These are phyloP conservation scores for Boehmeria nivea DNA, from an alignment of 306 rosid genomes.

Conservation along the genomic window DNA sequence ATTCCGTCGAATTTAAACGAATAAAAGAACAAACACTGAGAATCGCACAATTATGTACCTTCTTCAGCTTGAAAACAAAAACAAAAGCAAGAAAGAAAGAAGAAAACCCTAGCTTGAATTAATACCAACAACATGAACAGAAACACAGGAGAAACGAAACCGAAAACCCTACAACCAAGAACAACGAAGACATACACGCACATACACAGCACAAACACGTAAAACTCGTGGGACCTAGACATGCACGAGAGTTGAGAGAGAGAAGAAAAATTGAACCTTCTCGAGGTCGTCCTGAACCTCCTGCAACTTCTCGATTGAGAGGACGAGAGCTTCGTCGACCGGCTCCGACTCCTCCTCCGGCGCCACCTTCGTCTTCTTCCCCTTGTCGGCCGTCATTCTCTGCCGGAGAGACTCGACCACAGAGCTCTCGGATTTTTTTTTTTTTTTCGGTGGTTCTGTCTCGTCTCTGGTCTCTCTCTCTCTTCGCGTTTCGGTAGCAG, in stretches of 20 bases:
- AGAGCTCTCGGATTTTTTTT: not conserved
- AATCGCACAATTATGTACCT: not conserved
- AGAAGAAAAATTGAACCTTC: slow-evolving; percentile 30
- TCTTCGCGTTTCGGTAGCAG: not conserved
- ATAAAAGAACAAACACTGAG: not conserved
- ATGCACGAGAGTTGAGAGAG: not conserved
- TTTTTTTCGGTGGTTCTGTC: too few relatives aligned
- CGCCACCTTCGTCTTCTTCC: slow-evolving; percentile 27
- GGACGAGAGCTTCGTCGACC: slow-evolving; percentile 35
- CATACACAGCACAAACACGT: not conserved
- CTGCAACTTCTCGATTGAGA: slow-evolving; percentile 47
- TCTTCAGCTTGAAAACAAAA: not conserved
- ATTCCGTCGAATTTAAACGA: too few relatives aligned
- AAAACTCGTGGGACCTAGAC: not conserved
- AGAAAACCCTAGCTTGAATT: not conserved
- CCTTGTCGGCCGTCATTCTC: slow-evolving; percentile 18
- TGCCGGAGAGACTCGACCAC: not conserved
- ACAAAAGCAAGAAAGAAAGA: too few relatives aligned
- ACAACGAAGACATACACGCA: not conserved
- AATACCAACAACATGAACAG: not conserved
- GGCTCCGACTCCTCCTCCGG: slow-evolving; percentile 31
- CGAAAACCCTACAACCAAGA: not conserved
- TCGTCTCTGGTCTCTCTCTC: not conserved
- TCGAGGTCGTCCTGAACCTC: slow-evolving; percentile 57
- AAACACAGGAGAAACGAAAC: too few relatives aligned